A percentile compares a stretch with the other conserved stretches of the same genome.
Conservation (phyloP, 495 filamentous ascomycete species). For the Penicillium coprophilum region DNA sequence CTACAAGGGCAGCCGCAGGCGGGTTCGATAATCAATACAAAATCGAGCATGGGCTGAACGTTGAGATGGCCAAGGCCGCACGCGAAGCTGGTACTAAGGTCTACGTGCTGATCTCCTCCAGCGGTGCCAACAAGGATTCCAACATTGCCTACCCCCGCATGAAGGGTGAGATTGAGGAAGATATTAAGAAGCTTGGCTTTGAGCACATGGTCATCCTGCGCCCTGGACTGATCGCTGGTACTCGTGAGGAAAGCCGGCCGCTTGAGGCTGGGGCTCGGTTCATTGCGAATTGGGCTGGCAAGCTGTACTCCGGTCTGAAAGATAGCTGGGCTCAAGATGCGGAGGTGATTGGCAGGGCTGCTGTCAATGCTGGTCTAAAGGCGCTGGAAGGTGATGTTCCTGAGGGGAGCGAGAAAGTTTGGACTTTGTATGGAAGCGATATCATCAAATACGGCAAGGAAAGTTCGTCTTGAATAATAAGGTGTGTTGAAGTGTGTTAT, state of each 20-base stretch:
- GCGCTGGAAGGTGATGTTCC: constrained; percentile 49
- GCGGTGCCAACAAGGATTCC: constrained; percentile 48
- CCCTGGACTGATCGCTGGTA: constrained; percentile 74
- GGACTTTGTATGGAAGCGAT: constrained; percentile 38
- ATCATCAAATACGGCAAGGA: constrained; percentile 38
- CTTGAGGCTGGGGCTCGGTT: constrained; percentile 47
- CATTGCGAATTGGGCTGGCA: constrained; percentile 51
- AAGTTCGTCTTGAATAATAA: constrained; percentile 3
- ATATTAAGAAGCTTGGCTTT: constrained; percentile 68
- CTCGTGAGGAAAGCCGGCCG: constrained; percentile 57
- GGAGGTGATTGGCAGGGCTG: constrained; percentile 70
- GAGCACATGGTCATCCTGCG: constrained; percentile 70
- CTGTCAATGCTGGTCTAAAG: constrained; percentile 54
- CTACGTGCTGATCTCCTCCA: constrained; percentile 67
- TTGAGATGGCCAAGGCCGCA: constrained; percentile 66
- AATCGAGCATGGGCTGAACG: constrained; percentile 72
- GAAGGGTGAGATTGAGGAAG: constrained; percentile 80
- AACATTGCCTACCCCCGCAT: constrained; percentile 62
- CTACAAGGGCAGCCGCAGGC: constrained; percentile 63
- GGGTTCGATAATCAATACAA: constrained; percentile 72
- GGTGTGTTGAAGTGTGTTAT: neutral
- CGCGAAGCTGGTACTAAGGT: constrained; percentile 60
- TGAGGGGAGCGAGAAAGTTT: constrained; percentile 45
- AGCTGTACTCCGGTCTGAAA: constrained; percentile 56
- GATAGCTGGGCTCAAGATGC: constrained; percentile 73